These are phyloP conservation scores for Mycena haematopus DNA, from an alignment of 768 basidiomycete species.

Conservation along the genomic window DNA sequence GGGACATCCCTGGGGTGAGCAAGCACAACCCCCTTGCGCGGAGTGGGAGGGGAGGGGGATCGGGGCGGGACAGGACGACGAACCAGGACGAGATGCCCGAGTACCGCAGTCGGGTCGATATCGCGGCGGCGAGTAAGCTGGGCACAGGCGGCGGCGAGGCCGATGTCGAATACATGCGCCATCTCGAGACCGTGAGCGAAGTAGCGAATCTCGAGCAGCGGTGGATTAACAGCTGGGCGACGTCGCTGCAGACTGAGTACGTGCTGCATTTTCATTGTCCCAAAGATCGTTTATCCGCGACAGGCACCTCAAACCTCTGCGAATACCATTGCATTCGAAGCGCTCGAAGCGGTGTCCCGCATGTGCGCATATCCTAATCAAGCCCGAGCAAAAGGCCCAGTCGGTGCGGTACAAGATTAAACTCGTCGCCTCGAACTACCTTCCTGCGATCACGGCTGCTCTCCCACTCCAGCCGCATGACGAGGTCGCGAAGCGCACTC, in stretches of 20 bases:
- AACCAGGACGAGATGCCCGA: slow-evolving; percentile 82
- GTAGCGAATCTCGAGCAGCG: slow-evolving; percentile 79
- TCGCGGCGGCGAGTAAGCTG: slow-evolving; percentile 56
- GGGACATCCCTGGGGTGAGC: slow-evolving; percentile 83
- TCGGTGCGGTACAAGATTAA: slow-evolving; percentile 97
- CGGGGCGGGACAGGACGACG: slow-evolving; percentile 65
- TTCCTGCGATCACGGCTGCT: slow-evolving; percentile 82
- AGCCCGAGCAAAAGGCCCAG: slow-evolving; percentile 96
- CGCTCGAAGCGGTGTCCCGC: slow-evolving; percentile 93
- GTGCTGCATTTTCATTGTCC: slow-evolving; percentile 33
- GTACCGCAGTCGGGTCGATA: slow-evolving; percentile 76
- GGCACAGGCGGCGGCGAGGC: slow-evolving; percentile 68
- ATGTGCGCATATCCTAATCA: slow-evolving; percentile 96
- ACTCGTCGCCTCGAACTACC: slow-evolving; percentile 92
- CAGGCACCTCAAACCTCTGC: slow-evolving; percentile 85
- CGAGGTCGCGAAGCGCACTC: slow-evolving; percentile 50
- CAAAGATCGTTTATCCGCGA: slow-evolving; percentile 17
- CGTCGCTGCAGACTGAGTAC: slow-evolving; percentile 68
- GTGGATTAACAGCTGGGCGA: slow-evolving; percentile 83
- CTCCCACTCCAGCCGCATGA: slow-evolving; percentile 62
- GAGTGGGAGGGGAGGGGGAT: slow-evolving; percentile 50
- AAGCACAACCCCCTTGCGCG: slow-evolving; percentile 74
- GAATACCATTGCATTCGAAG: slow-evolving; percentile 93
- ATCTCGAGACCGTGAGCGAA: slow-evolving; percentile 64
- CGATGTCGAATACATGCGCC: slow-evolving; percentile 74